A percentile compares a stretch with the other conserved stretches of the same genome.
phyloP scores from a whole-genome alignment of 2,329 filamentous ascomycete species.

The Colletotrichum sublineola region DNA sequence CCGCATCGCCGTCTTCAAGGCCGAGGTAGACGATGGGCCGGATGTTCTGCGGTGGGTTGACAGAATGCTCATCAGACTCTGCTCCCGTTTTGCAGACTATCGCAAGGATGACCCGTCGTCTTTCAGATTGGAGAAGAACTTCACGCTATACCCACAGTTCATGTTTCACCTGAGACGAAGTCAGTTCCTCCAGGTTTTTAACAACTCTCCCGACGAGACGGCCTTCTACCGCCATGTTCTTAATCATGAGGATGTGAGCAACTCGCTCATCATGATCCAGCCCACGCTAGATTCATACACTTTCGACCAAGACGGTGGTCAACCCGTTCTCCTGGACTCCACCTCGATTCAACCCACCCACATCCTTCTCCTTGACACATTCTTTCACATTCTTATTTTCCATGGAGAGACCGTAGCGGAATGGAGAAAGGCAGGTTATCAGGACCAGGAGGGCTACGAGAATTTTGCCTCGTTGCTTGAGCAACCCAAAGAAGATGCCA shows the following conservation, averaged over 20 bases:
- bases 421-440: constrained; percentile 98
- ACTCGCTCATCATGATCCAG: constrained; percentile 98
- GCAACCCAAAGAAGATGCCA: constrained; percentile 95
- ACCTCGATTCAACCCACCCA: constrained; percentile 96
- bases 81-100: constrained; percentile 97
- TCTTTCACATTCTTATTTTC: constrained; percentile 99
- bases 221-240: constrained; percentile 98
- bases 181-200: constrained; percentile 99
- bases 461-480: constrained; percentile 92
- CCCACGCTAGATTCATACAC: constrained; percentile 97
- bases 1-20: constrained; percentile 98
- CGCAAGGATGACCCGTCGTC: constrained; percentile 98
- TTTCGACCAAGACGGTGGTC: constrained; percentile 92
- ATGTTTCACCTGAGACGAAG: constrained; percentile 99
- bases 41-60: constrained; percentile 99
- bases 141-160: constrained; percentile 98
- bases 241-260: constrained; percentile 96
- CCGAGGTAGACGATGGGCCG: constrained; percentile 97
- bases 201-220: constrained; percentile 98
- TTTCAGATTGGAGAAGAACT: constrained; percentile 98
- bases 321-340: constrained; percentile 95
- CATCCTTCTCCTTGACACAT: constrained; percentile 94
- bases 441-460: constrained; percentile 98
- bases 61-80: constrained; percentile 96
- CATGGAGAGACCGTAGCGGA: constrained; percentile 98